These are phyloP conservation scores for Tolypocladium inflatum DNA, from an alignment of 2,329 filamentous ascomycete species.

Conservation along the genomic window DNA sequence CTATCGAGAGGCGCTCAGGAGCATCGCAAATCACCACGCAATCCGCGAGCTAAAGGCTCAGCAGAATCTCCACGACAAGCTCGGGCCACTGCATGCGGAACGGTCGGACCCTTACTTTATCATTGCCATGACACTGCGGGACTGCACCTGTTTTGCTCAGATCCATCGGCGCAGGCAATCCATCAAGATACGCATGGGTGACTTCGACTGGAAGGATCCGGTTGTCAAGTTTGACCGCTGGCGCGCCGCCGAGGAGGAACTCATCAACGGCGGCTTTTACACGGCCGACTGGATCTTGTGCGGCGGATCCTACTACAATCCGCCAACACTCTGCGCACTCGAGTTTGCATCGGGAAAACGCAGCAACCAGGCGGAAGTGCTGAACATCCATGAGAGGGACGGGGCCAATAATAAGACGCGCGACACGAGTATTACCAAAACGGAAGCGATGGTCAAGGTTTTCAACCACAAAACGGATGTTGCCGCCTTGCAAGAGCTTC, in stretches of 20 bases:
- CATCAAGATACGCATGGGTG: slow-evolving; percentile 55
- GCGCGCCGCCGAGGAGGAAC: slow-evolving; percentile 49
- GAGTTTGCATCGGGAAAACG: slow-evolving; percentile 14
- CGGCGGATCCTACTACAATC: slow-evolving; percentile 20
- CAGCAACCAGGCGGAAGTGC: slow-evolving; percentile 9
- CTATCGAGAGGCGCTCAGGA: slow-evolving; percentile 13
- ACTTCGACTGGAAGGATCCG: slow-evolving; percentile 68
- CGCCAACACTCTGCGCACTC: slow-evolving; percentile 25
- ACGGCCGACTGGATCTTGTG: slow-evolving; percentile 29
- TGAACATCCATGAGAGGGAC: slow-evolving; percentile 8
- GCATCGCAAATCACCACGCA: slow-evolving; percentile 23
- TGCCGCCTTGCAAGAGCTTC: slow-evolving; percentile 2
- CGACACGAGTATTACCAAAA: background rate
- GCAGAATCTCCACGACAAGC: slow-evolving; percentile 32
- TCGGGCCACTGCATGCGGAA: slow-evolving; percentile 31
- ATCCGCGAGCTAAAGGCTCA: slow-evolving; percentile 22
- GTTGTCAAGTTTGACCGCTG: slow-evolving; percentile 59
- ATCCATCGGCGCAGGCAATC: slow-evolving; percentile 28
- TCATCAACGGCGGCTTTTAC: slow-evolving; percentile 65
- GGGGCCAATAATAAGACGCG: background rate
- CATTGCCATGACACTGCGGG: slow-evolving; percentile 70
- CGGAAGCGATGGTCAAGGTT: slow-evolving; percentile 2
- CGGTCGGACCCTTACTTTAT: slow-evolving; percentile 40
- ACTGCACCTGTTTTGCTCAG: slow-evolving; percentile 67
- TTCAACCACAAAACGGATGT: slow-evolving; percentile 13